These are phyloP conservation scores for Cutaneotrichosporon cutaneum DNA, from an alignment of 1,284 basidiomycete genomes.

Conservation along the genomic window DNA sequence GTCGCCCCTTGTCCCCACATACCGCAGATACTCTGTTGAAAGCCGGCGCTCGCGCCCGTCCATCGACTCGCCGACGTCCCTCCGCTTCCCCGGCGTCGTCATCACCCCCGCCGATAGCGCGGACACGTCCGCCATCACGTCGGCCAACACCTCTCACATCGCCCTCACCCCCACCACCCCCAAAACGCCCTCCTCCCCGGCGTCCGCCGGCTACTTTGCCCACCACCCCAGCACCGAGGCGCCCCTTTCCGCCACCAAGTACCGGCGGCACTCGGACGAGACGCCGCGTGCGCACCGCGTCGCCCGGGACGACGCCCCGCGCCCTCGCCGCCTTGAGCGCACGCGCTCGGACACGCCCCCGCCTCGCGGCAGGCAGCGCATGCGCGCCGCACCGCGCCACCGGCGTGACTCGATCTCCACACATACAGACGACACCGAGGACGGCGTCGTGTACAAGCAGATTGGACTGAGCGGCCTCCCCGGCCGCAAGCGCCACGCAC, in stretches of 20 bases:
- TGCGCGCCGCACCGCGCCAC: background rate
- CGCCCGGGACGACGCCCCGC: background rate
- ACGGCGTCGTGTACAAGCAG: conserved; percentile 16
- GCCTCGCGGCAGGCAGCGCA: conserved; percentile 1
- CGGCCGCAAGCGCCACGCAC: conserved; percentile 2
- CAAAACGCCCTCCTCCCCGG: background rate
- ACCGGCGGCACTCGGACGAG: conserved; percentile 1
- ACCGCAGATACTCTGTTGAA: background rate
- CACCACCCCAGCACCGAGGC: background rate
- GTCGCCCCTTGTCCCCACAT: background rate
- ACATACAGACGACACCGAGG: conserved; percentile 3
- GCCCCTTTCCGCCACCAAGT: background rate
- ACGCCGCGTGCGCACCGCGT: background rate
- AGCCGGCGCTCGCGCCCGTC: background rate
- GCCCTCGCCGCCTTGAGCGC: background rate
- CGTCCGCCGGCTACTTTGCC: background rate
- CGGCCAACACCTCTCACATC: background rate
- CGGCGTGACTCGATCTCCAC: conserved; percentile 2
- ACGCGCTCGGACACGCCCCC: conserved; percentile 5
- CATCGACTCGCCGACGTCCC: background rate
- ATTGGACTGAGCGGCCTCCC: conserved; percentile 12
- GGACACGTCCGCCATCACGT: too few species aligned
- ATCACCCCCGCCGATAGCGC: background rate
- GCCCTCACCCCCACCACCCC: background rate
- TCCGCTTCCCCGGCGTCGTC: background rate